These are phyloP conservation scores for Stemphylium lycopersici DNA, from an alignment of 2,329 filamentous ascomycete genomes.

Conservation along the genomic window DNA sequence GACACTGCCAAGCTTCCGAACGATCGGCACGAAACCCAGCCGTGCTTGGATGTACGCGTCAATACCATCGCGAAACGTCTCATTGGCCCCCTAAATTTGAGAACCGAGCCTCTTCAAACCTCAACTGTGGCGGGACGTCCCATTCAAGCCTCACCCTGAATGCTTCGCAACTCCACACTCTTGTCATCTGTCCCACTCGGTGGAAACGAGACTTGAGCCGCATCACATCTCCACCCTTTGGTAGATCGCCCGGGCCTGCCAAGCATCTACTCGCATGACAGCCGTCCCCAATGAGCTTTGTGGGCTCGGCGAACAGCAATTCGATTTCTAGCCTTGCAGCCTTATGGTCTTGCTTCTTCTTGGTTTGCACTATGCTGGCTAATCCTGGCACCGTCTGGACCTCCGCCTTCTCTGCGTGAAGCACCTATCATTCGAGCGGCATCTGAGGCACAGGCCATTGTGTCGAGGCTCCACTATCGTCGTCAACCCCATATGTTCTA, in stretches of 20 bases:
- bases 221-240: slow-evolving; percentile 28
- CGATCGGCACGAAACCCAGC: slow-evolving; percentile 28
- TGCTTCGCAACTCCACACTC: slow-evolving; percentile 22
- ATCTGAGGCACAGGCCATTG: slow-evolving; percentile 40
- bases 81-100: slow-evolving; percentile 38
- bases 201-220: slow-evolving; percentile 40
- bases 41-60: slow-evolving; percentile 40
- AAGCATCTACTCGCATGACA: slow-evolving; percentile 29
- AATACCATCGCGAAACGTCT: slow-evolving; percentile 18
- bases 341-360: slow-evolving; percentile 32
- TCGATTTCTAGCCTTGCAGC: slow-evolving; percentile 34
- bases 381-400: slow-evolving; percentile 41
- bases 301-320: slow-evolving; percentile 15
- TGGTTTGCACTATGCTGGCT: slow-evolving; percentile 22
- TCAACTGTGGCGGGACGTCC: slow-evolving; percentile 36
- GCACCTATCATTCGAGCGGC: slow-evolving; percentile 30
- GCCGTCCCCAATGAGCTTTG: slow-evolving; percentile 30
- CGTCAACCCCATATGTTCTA: slow-evolving; percentile 32
- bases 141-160: slow-evolving; percentile 28
- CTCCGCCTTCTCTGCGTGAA: slow-evolving; percentile 41
- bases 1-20: slow-evolving; percentile 18
- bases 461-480: slow-evolving; percentile 34
- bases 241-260: slow-evolving; percentile 16
- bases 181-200: slow-evolving; percentile 26
- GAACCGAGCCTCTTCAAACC: slow-evolving; percentile 34